These are phyloP conservation scores for Polytolypa hystricis DNA, from an alignment of 2,329 filamentous ascomycete species.

Conservation along the genomic window DNA sequence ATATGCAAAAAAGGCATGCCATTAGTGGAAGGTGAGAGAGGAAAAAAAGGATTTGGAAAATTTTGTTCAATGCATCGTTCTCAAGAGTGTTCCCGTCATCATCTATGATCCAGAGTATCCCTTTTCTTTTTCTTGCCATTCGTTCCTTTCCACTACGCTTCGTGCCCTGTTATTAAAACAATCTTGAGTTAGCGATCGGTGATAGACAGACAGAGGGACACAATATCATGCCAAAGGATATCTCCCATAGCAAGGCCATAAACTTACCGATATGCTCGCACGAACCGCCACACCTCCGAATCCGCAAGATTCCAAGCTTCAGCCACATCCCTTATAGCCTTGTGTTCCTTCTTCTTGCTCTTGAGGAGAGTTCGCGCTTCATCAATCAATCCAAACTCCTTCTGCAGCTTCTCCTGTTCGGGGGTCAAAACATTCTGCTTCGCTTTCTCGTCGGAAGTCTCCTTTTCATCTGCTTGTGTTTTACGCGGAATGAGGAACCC, in stretches of 20 bases:
- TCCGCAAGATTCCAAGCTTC: constrained; percentile 51
- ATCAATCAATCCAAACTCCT: constrained; percentile 39
- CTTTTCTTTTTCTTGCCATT: constrained; percentile 52
- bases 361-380: constrained; percentile 38
- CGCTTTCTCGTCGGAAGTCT: constrained; percentile 12
- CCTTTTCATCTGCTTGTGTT: constrained; percentile 27
- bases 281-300: constrained; percentile 54
- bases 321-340: constrained; percentile 28
- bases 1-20: too few species aligned
- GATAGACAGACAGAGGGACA: not conserved
- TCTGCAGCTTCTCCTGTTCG: constrained; percentile 23
- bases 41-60: too few species aligned
- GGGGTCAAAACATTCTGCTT: constrained; percentile 2
- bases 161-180: constrained; percentile 33
- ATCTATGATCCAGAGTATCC: constrained; percentile 39
- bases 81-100: too few species aligned
- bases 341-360: constrained; percentile 26
- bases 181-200: constrained; percentile 1
- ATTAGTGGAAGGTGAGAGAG: too few species aligned
- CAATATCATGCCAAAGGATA: too few species aligned
- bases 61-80: too few species aligned
- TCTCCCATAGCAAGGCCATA: not conserved
- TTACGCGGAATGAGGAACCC: constrained; percentile 65
- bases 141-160: constrained; percentile 43
- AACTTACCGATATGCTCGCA: constrained; percentile 42